Evolutionary conservation across 345 rosid species (phyloP), one percentile per base, ranked within the genome.

Genomic region (Sisymbrium altissimum): DNA sequence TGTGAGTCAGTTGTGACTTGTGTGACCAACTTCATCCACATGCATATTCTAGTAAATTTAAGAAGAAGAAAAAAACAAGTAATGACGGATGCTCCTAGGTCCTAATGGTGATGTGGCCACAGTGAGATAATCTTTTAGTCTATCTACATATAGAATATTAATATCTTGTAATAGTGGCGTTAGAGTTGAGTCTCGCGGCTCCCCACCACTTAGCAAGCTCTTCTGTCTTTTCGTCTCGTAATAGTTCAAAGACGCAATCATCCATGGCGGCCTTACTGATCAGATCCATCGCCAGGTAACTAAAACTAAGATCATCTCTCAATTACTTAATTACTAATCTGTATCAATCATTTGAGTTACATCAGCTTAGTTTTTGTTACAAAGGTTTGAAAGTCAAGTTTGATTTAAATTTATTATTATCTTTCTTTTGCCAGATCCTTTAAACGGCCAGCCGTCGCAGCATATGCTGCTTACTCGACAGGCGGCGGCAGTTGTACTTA

Each of bases 201-300:
- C 46, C 32, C 30, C 29, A 19, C 53, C 53, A 49, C 14, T 5
- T 48, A 48, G 5, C 52, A 46, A 46, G 52, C 30, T 49, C 55
- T 46, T 60, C 48, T 56, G 53, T 44, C 70, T 49, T 48, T 18
- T 12, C 46, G 7, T 62, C 18, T 54, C 56, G 25, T 38, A 36
- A 46, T 6, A 46, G 21, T 27, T 60, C 49, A 64, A 32, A n/a
- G 57, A 50, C 23, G 56, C 7, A 44, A 32, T 55, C 70, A 41
- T 23, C 64, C 32, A 68, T 68, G 74, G 75, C 70, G 30, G 49
- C 70, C 6, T 1, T 21, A 60, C 17, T 61, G 19, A 52, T 69
- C 57, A 69, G 75, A 76, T 52, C 70, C 39, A 68, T 69, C 49
- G 48, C 23, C 1, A 76, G 79, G 79, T 76, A 30, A 27, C 7